Evolutionary conservation across 768 basidiomycete species (phyloP).

Genomic region (Rhodotorula babjevae): DNA sequence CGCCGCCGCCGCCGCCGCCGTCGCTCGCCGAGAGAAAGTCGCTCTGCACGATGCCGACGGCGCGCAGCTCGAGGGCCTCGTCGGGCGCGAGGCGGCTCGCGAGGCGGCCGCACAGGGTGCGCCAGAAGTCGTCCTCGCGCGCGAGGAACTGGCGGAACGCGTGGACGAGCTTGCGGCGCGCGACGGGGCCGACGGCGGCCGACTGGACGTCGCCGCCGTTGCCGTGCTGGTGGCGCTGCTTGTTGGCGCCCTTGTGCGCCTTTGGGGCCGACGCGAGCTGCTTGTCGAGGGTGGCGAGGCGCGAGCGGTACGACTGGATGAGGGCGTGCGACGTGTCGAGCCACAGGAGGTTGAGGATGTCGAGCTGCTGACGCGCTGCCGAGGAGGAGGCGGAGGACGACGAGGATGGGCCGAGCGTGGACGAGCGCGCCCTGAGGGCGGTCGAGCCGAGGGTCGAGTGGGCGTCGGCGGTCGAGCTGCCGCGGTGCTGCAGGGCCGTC

Average conservation of each 20-base stretch:
- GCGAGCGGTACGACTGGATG: constrained; percentile 76
- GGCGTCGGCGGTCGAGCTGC: neutral
- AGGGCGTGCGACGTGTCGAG: constrained; percentile 85
- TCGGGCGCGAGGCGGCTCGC: constrained; percentile 44
- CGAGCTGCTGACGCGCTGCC: constrained; percentile 59
- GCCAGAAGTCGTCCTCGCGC: constrained; percentile 89
- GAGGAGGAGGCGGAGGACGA: constrained; percentile 53
- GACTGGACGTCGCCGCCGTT: constrained; percentile 15
- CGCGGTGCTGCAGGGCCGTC: constrained; percentile 55
- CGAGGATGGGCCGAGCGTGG: constrained; percentile 59
- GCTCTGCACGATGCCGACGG: constrained; percentile 54
- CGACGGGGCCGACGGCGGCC: constrained; percentile 52
- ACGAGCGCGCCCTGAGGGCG: constrained; percentile 52
- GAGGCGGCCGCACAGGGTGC: constrained; percentile 67
- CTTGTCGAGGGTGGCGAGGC: constrained; percentile 63
- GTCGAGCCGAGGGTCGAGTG: neutral
- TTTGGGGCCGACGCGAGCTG: constrained; percentile 39
- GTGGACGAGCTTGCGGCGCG: constrained; percentile 76
- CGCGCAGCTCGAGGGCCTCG: constrained; percentile 48
- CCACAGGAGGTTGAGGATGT: constrained; percentile 80
- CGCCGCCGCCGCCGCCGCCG: neutral
- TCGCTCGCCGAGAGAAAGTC: neutral
- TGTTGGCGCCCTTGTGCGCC: constrained; percentile 5
- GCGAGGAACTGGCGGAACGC: constrained; percentile 85
- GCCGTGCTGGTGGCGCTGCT: no score